Evolutionary conservation across 306 rosid species (phyloP), one percentile per base, ranked within the genome.

Genomic region (Quercus robur): DNA sequence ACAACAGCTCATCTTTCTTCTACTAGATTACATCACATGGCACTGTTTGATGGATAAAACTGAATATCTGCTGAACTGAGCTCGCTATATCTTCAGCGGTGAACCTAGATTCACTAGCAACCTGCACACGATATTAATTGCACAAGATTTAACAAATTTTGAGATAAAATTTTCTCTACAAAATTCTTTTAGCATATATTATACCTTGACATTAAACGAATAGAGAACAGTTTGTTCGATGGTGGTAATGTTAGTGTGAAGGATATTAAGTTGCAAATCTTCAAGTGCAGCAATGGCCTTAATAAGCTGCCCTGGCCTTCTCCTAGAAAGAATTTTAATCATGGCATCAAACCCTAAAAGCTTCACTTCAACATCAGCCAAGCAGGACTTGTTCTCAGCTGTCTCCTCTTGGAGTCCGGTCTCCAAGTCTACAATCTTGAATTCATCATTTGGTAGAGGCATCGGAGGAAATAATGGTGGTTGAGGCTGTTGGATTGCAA

Each of bases 331-430:
- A 73, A 95, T 91, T 68, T 95, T 95, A 75, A 95, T 93, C 97
- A 93, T 91, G 1, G 97, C 99, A 66, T 95, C 98, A 58, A 89
- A 91, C 71, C 98, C 99, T 14, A 93, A 55, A 54, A 95, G 88
- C 86, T 91, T 95, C 55, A 95, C 99, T 84, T 95, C 99, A 38
- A 95, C 99, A 70, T 95, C 99, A 44, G 99, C 99, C 82, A 95
- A 78, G 81, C 93, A 90, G 1, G 99, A 91, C 90, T 95, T 95
- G 69, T 84, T 91, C 84, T 93, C 99, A 0, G 97, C 98, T 0
- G 91, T 89, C 77, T 94, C 98, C 84, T 94, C 97, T 0, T 86
- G 86, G 19, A 88, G 74, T 28, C 91, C 90, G 2, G 81, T 84
- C 71, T 91, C 99, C 19, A 90, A 82, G 44, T 90, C 94, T 79